Evolutionary conservation across 257 asterid species (phyloP), one percentile per base, ranked within the genome.

Genomic region (Salvia splendens): DNA sequence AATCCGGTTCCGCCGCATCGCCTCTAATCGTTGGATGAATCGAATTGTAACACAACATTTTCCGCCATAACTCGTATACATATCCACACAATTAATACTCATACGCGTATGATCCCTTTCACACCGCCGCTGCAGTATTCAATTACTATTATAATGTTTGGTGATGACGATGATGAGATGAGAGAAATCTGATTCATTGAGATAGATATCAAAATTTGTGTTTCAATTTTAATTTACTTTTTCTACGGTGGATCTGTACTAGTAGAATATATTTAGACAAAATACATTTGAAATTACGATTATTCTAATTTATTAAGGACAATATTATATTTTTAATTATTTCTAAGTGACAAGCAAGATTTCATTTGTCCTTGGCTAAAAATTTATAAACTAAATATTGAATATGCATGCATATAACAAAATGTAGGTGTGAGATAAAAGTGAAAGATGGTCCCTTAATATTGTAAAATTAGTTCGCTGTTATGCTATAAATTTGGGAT

Each of bases 1-100:
- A 82, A 82, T 79, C 77, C 64, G 45, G 61, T 70, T 41, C 72
- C 67, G 71, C 77, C 78, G 86, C 83, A 69, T 79, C 64, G 70
- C 15, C 35, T 55, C 78, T 78, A 81, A 45, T 62, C 56, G 74
- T 60, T 77, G 62, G 74, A 80, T 83, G 78, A 83, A 83, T 83
- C 67, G 75, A 56, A 60, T 40, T 28, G 43, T 55, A 48, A 73
- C 78, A 65, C 76, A 47, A 67, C 32, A 24, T 12, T 15, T 0
- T 43, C 68, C 68, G 59, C 71, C 80, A 74, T 69, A 68, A 64
- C 71, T 73, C 30, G 52, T 50, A 69, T 41, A 41, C 71, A 78
- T 61, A 65, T 61, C 71, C 73, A 74, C 17, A 62, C 72, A 67
- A 77, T 70, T 65, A 73, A 74, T 77, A 56, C 58, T 59, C 77